phyloP scores from a whole-genome alignment of 73 alveolate species.

The Durusdinium trenchii region DNA sequence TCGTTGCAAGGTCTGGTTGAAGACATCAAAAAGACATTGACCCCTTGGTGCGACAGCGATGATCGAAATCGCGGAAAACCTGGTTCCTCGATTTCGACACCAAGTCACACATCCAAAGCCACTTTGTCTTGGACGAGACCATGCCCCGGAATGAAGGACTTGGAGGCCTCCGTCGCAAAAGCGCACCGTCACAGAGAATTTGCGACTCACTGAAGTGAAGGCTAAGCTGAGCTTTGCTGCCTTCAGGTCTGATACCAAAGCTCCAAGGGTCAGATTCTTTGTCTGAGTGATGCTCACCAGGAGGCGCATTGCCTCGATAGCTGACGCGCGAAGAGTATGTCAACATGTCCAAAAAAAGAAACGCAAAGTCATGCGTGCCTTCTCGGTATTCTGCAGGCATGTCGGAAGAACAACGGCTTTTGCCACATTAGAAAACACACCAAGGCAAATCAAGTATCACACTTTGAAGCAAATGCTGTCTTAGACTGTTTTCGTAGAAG shows the following conservation, averaged over 20 bases:
- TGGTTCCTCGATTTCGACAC: neutral
- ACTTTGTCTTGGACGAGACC: constrained; percentile 8
- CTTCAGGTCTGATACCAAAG: constrained; percentile 46
- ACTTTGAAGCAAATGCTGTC: no score
- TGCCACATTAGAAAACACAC: no score
- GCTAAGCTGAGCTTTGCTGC: neutral
- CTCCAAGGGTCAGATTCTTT: constrained; percentile 11
- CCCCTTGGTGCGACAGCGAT: no score
- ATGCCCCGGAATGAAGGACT: constrained; percentile 58
- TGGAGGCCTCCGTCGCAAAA: neutral
- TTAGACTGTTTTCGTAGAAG: no score
- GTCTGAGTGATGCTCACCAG: constrained; percentile 61
- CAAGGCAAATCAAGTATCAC: no score
- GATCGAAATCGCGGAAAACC: no score
- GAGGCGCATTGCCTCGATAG: constrained; percentile 44
- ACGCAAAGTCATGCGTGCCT: neutral
- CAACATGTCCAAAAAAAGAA: neutral
- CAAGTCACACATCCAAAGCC: constrained; percentile 37
- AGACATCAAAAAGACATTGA: no score
- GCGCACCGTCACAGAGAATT: neutral
- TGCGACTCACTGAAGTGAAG: neutral
- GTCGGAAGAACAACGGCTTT: neutral
- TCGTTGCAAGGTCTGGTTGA: no score
- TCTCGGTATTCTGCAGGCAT: constrained; percentile 7
- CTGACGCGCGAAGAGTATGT: neutral